Base-by-base conservation (phyloP, 176 grass and related monocot species). In the Coix lacrymajobi region DNA sequence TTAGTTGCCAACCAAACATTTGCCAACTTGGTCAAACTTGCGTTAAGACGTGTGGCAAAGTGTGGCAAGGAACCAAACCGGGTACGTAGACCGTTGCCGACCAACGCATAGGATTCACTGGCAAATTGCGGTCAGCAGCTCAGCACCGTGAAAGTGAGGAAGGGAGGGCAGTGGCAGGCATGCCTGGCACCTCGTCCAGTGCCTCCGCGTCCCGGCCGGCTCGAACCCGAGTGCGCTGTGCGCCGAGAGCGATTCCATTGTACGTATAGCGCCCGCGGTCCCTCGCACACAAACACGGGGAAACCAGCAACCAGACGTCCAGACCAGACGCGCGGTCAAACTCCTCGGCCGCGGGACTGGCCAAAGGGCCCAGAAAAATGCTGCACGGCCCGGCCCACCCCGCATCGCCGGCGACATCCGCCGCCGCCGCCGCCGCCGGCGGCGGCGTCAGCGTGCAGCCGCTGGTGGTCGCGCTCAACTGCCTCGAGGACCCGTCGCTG, bases 401-500 rank as follows among this genome's bases (percentile, higher is more conserved):
- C 37, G 63, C 73, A 4, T 56, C 49, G 25, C 65, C 80, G 34
- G 30, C 81, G 66, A 29, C 29, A 1, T n/a, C n/a, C n/a, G 36
- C 15, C 41, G 33, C 66, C 73, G 54, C 14, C 12, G 75, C 8
- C 20, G 28, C 32, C 39, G 75, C 1, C 24, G 22, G 7, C 31
- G 44, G 0, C 56, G 72, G 0, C 75, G 78, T 22, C 25, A 16
- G 40, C 54, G n/a, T 62, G 25, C 80, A 82, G 73, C 90, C 90
- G 61, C 84, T 93, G 81, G 88, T 97, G 74, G 84, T 94, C 58
- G 78, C 86, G 49, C 86, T 97, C 64, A 92, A 94, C 84, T 97
- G 95, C 90, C 79, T 94, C 28, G 95, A 97, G 41, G 92, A 97
- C 39, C 85, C 81, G 16, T 91, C 86, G 9, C 49, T 89, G 51